phyloP scores from a whole-genome alignment of 305 asterid species.

The Caryopteris hybrid region DNA sequence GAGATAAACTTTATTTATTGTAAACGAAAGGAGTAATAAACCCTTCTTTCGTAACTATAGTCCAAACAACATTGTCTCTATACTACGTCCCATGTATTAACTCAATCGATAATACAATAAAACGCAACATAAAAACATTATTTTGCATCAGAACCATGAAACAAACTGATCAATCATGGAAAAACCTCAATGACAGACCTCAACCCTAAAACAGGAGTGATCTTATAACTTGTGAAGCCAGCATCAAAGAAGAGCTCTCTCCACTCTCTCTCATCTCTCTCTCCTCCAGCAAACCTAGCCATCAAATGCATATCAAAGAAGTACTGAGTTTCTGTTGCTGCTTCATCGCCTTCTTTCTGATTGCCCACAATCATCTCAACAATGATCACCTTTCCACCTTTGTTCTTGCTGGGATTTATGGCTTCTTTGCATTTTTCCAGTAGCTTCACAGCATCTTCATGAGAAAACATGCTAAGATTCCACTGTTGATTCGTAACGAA shows the following conservation, averaged over 20 bases:
- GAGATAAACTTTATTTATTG: too few relatives aligned
- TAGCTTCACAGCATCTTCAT: background rate
- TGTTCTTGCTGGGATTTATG: background rate
- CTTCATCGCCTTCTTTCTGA: background rate
- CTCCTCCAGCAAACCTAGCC: background rate
- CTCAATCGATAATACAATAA: too few relatives aligned
- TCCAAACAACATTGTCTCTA: too few relatives aligned
- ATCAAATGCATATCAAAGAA: background rate
- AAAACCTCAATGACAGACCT: too few relatives aligned
- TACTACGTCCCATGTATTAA: too few relatives aligned
- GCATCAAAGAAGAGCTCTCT: background rate
- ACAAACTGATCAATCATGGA: too few relatives aligned
- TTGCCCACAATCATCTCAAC: background rate
- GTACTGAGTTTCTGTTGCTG: background rate
- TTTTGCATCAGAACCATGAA: too few relatives aligned
- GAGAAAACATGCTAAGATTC: background rate
- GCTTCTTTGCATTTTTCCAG: background rate
- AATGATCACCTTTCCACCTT: background rate
- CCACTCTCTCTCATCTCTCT: background rate
- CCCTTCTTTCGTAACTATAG: too few relatives aligned
- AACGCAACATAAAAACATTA: too few relatives aligned
- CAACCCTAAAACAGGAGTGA: background rate
- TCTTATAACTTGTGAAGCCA: background rate
- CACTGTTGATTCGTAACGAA: background rate
- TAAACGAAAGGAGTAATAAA: too few relatives aligned